Percentiles rank a stretch among this genome's conserved stretches.
Conservation (phyloP, 169 alveolate genomes). For the Plasmodium falciparum region DNA sequence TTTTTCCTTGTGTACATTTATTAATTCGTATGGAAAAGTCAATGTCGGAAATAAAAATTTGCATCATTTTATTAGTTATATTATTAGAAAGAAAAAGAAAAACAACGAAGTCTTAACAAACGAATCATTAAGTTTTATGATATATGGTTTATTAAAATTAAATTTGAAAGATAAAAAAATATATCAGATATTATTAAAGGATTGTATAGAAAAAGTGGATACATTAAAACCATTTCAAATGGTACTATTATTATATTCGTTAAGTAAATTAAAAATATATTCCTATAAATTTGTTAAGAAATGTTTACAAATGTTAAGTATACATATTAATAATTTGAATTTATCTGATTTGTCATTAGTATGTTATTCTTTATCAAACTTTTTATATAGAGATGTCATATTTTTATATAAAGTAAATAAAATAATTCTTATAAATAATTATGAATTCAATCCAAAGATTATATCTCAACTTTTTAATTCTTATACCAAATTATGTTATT, state of each 20-base stretch:
- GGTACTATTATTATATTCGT: constrained; percentile 28
- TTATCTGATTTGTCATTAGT: constrained; percentile 39
- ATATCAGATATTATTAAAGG: constrained; percentile 51
- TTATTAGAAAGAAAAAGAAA: constrained; percentile 62
- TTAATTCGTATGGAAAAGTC: constrained; percentile 44
- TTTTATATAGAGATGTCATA: constrained; percentile 56
- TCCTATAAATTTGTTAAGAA: constrained; percentile 59
- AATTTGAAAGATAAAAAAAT: constrained; percentile 41
- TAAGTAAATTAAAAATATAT: constrained; percentile 58
- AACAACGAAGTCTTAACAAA: constrained; percentile 43
- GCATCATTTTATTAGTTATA: constrained; percentile 48
- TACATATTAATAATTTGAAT: constrained; percentile 34
- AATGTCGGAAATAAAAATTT: constrained; percentile 20
- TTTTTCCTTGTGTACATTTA: constrained; percentile 39
- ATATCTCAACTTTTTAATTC: constrained; percentile 60
- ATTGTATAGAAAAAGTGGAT: constrained; percentile 31
- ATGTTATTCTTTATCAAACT: constrained; percentile 56
- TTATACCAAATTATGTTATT: constrained; percentile 55
- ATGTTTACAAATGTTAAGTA: constrained; percentile 45
- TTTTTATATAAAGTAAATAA: constrained; percentile 49
- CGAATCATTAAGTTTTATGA: constrained; percentile 35
- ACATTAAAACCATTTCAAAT: constrained; percentile 41
- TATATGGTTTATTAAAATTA: constrained; percentile 56
- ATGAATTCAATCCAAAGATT: constrained; percentile 23
- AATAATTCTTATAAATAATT: constrained; percentile 26